These are phyloP conservation scores for Cucumis hystrix DNA, from an alignment of 306 rosid species.

Conservation along the genomic window DNA sequence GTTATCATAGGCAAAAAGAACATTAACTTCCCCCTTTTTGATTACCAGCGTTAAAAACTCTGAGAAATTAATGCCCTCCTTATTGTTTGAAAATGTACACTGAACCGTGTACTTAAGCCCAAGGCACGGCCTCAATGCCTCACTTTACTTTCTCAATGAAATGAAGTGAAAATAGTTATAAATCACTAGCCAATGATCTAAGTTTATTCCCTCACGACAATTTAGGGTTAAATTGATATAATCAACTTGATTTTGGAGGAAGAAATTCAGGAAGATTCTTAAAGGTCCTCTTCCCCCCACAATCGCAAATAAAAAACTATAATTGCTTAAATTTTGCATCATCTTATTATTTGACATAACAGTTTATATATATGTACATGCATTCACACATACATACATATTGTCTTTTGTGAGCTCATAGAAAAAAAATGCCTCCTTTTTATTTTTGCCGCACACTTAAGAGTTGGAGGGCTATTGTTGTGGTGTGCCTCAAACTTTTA, in stretches of 20 bases:
- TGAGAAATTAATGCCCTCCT: neutral
- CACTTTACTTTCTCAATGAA: too few species aligned
- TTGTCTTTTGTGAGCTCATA: too few species aligned
- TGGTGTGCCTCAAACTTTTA: neutral
- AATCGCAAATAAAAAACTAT: neutral
- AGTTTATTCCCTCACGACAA: too few species aligned
- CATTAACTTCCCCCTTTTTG: neutral
- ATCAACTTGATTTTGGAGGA: neutral
- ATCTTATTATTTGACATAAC: too few species aligned
- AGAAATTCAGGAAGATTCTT: neutral
- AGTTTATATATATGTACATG: too few species aligned
- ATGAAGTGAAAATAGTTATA: too few species aligned
- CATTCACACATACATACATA: too few species aligned
- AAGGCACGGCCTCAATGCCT: neutral
- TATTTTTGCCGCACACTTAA: neutral
- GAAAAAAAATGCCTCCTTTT: too few species aligned
- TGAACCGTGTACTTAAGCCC: neutral
- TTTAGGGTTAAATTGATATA: neutral
- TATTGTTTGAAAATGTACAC: neutral
- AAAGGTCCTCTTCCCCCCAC: neutral
- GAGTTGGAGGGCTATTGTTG: neutral
- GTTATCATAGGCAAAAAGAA: neutral
- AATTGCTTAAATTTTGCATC: neutral
- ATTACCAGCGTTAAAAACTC: neutral
- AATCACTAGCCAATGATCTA: too few species aligned